phyloP scores from a whole-genome alignment of 75 land plant species.

The Pseudotsuga menziesii region DNA sequence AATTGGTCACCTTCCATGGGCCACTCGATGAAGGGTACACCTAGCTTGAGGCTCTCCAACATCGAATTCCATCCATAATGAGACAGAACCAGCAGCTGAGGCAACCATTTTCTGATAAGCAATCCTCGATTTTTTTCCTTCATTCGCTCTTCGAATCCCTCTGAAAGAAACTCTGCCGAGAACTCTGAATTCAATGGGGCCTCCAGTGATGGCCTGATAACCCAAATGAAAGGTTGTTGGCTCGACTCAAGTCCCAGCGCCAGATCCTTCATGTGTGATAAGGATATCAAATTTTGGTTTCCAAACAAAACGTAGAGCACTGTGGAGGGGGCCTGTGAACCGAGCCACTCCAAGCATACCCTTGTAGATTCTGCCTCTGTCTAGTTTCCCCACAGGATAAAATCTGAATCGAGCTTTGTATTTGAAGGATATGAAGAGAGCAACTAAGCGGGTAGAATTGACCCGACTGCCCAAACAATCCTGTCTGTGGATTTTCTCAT shows the following conservation, averaged over 20 bases:
- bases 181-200: neutral
- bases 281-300: constrained; percentile 12
- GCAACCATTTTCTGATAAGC: constrained; percentile 23
- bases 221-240: constrained; percentile 1
- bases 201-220: neutral
- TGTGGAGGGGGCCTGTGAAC: constrained; percentile 10
- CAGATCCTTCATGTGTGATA: constrained; percentile 18
- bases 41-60: constrained; percentile 19
- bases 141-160: constrained; percentile 13
- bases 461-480: neutral
- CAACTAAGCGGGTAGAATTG: neutral
- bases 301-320: constrained; percentile 31
- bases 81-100: constrained; percentile 23
- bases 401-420: neutral
- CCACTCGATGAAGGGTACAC: constrained; percentile 34
- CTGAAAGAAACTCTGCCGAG: constrained; percentile 3
- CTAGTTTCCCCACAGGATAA: neutral
- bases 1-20: constrained; percentile 22
- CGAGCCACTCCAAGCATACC: constrained; percentile 14
- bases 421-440: no score
- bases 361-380: neutral
- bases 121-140: constrained; percentile 9
- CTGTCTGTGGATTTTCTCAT: neutral
- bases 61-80: constrained; percentile 36
- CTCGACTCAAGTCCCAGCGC: constrained; percentile 4